A percentile compares a stretch with the other conserved stretches of the same genome.
These are phyloP conservation scores for Trichoderma polysporum DNA, from an alignment of 2,329 filamentous ascomycete genomes.

Conservation along the genomic window DNA sequence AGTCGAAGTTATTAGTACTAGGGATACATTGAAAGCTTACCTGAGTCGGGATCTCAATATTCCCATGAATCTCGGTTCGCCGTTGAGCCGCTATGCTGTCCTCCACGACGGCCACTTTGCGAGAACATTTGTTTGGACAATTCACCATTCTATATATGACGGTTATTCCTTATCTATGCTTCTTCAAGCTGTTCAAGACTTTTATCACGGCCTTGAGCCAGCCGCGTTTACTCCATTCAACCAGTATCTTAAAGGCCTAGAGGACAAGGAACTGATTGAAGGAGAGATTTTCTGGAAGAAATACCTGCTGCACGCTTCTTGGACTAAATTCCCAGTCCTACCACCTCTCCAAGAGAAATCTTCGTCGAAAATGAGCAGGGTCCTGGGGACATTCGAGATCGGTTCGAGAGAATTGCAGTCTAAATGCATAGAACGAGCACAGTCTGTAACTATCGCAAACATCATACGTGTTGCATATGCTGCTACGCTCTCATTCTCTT, in stretches of 20 bases:
- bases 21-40: not conserved
- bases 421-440: not conserved
- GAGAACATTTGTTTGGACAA: not conserved
- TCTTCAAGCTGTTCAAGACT: not conserved
- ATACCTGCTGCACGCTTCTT: not conserved
- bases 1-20: not conserved
- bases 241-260: not conserved
- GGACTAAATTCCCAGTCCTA: not conserved
- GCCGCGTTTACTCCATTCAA: not conserved
- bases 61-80: not conserved
- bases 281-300: not conserved
- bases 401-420: not conserved
- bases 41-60: not conserved
- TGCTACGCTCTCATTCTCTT: not conserved
- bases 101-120: not conserved
- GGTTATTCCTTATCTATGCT: constrained; percentile 5
- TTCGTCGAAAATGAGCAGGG: not conserved
- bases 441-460: not conserved
- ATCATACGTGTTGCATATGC: constrained; percentile 7
- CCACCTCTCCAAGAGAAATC: not conserved
- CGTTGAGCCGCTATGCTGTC: not conserved
- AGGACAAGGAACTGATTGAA: not conserved
- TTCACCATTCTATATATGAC: constrained; percentile 3
- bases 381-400: not conserved
- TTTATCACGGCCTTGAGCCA: not conserved